Base-by-base conservation (phyloP, 768 basidiomycete species). In the Pleurotus eryngii region DNA sequence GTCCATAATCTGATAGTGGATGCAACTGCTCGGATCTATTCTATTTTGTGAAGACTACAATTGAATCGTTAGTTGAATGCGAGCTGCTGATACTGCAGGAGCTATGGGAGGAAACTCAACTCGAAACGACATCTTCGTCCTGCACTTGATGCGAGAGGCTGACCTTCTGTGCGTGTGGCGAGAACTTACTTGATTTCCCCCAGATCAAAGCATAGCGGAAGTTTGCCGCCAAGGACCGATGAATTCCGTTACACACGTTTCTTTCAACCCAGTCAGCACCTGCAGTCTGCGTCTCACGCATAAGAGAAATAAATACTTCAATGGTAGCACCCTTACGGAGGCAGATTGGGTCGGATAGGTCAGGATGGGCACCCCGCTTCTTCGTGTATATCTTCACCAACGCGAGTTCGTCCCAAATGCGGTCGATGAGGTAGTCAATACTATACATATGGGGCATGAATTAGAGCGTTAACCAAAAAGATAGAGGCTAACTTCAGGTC, bases 161-260 rank as follows among this genome's bases (percentile, higher is more conserved):
- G 60, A 96, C 92, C 70, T 97, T 97, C 72, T 97, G 95, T 2
- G 94, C 92, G 65, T 97, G 91, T 3, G 94, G 94, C 42, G 85
- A 78, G 71, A 97, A 97, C 72, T 95, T 95, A 66, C 92, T 94
- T 24, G 93, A 95, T 70, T 92, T 92, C 2, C 95, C 95, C 94
- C 95, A 99, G 51, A 98, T 90, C 57, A 98, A 84, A 7, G 86
- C 95, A 71, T 96, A 97, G 60, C 92, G 89, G 79, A 98, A 97
- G 67, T 98, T 94, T 1, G 87, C 76, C 2, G 88, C 90, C 15
- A 99, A 79, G 15, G 91, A 91, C 55, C 93, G 82, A 73, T 97
- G 95, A 49, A 97, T 91, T 49, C 92, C 91, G 67, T 94, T 87
- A 72, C 95, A 98, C 15, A 96, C 94, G 64, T 86, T 86, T 83